Base-by-base conservation (phyloP, 768 basidiomycete genomes). In the Pisolithus microcarpus region DNA sequence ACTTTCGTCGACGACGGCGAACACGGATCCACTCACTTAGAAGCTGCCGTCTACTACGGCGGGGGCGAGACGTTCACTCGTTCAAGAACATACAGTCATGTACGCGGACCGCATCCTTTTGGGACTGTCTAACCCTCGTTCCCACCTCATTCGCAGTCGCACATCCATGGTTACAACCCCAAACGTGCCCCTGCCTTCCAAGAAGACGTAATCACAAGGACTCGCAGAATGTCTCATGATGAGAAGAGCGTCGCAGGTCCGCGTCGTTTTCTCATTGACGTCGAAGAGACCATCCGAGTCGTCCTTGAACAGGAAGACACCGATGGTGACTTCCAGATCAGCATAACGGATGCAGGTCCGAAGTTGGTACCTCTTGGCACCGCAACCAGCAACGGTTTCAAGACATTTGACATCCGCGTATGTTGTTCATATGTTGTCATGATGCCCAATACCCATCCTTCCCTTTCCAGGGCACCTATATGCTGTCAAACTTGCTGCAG, bases 231-330 rank as follows among this genome's bases (percentile, higher is more conserved):
- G 74, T 94, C 91, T 19, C 93, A 96, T 64, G 93, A 97, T 65
- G 92, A 95, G 71, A 88, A 91, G 70, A 81, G 82, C 47, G 77
- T 82, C 15, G 75, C 84, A 0, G 84, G 78, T 0, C 89, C 92
- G 3, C 76, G 94, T 39, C 85, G 93, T 38, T 98, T 95, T 72
- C 77, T 98, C 46, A 91, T 98, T 52, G 95, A 97, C 62, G 95
- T 98, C 15, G 95, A 98, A 61, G 95, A 97, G 70, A 99, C 95
- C 30, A 92, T 99, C 61, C 85, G 94, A 34, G 82, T 96, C 51
- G 84, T 98, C 9, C 82, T 99, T 26, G 92, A 96, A 69, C 95
- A 97, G 66, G 95, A 99, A 65, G 95, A 99, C 65, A 97, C 95
- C 13, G 92, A 98, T 56, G 88, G 87, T 30, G 91, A 97, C 67